Evolutionary conservation across 331 rosid genomes (phyloP).

Genomic region (Dryas integrifolia): DNA sequence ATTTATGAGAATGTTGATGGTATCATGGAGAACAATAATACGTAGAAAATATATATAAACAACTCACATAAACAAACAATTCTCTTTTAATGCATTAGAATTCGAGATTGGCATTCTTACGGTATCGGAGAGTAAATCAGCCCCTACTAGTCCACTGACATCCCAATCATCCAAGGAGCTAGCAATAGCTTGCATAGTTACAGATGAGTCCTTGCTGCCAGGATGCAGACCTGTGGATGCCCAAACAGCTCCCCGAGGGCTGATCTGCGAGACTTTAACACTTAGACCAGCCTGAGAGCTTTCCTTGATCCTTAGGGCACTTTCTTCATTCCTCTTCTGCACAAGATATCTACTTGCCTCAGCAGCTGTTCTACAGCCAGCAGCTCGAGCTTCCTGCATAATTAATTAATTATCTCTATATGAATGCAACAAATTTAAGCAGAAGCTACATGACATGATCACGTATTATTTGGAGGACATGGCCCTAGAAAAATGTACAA

Average conservation of each 20-base stretch:
- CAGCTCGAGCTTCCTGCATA: conserved; percentile 70
- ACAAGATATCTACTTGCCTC: conserved; percentile 56
- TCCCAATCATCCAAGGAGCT: conserved; percentile 67
- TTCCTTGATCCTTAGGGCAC: conserved; percentile 38
- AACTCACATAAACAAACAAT: conserved; percentile 1
- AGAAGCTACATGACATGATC: neutral
- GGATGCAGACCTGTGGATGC: conserved; percentile 35
- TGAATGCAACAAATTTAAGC: neutral
- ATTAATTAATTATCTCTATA: neutral
- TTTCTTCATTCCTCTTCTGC: conserved; percentile 52
- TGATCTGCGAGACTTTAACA: conserved; percentile 39
- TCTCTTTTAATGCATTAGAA: neutral
- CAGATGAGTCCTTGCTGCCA: conserved; percentile 39
- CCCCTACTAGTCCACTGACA: conserved; percentile 54
- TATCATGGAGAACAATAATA: neutral
- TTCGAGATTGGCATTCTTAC: conserved; percentile 42
- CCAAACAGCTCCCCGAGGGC: conserved; percentile 37
- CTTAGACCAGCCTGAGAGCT: conserved; percentile 47
- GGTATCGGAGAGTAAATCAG: conserved; percentile 61
- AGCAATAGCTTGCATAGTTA: conserved; percentile 32
- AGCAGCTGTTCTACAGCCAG: conserved; percentile 65
- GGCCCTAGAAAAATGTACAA: neutral
- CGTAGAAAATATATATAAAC: neutral
- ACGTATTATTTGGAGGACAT: neutral
- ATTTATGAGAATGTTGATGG: neutral